phyloP scores from a whole-genome alignment of 495 filamentous ascomycete genomes.

The Lineolata rhizophorae region DNA sequence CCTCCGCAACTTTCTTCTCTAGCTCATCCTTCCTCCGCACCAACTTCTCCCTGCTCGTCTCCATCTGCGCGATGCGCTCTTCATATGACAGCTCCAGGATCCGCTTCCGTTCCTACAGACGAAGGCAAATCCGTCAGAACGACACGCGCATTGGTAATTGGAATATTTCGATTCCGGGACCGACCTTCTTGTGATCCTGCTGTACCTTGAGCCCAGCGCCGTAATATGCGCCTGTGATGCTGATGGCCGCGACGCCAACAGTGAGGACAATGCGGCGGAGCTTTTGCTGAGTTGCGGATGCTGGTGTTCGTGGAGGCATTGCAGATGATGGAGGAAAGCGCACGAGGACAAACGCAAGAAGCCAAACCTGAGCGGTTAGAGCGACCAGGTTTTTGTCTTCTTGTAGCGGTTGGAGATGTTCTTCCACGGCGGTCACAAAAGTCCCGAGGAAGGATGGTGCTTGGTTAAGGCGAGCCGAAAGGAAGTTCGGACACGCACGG shows the following conservation, averaged over 20 bases:
- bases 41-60: conserved; percentile 24
- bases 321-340: not conserved
- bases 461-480: too few relatives aligned
- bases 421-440: too few relatives aligned
- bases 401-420: not conserved
- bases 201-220: conserved; percentile 35
- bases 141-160: conserved; percentile 1
- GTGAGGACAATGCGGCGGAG: conserved; percentile 23
- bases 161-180: conserved; percentile 1
- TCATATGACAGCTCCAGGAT: conserved; percentile 25
- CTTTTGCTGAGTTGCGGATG: conserved; percentile 7
- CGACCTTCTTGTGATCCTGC: conserved; percentile 19
- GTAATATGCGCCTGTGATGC: conserved; percentile 27
- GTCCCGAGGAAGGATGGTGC: too few relatives aligned
- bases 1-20: conserved; percentile 34
- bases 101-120: conserved; percentile 6
- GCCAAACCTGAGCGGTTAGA: not conserved
- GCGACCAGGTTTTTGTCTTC: not conserved
- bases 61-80: conserved; percentile 30
- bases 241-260: conserved; percentile 25
- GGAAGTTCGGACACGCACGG: too few relatives aligned
- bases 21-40: conserved; percentile 27
- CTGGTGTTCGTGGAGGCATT: conserved; percentile 1
- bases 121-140: not conserved
- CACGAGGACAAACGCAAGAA: not conserved